A percentile compares a stretch with the other conserved stretches of the same genome.
These are phyloP conservation scores for Exidia glandulosa DNA, from an alignment of 768 basidiomycete genomes.

Conservation along the genomic window DNA sequence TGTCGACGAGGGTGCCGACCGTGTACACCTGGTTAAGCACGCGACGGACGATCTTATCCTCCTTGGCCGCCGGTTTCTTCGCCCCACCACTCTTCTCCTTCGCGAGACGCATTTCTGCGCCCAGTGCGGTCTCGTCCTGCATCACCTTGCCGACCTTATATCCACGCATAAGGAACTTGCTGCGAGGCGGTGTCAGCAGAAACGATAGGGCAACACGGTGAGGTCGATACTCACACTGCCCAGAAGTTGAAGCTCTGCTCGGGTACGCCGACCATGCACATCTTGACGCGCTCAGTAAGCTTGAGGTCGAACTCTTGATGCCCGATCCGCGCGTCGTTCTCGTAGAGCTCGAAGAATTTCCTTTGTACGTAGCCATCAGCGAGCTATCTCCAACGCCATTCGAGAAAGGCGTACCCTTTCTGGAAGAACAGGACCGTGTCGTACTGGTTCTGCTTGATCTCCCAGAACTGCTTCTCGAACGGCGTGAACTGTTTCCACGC, in stretches of 20 bases:
- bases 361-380: conserved; percentile 21
- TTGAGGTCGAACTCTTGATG: conserved; percentile 95
- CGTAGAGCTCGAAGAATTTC: conserved; percentile 75
- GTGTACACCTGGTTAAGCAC: conserved; percentile 95
- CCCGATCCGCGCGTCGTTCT: conserved; percentile 88
- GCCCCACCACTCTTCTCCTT: conserved; percentile 25
- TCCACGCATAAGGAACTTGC: conserved; percentile 68
- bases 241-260: conserved; percentile 89
- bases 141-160: conserved; percentile 96
- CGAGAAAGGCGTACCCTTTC: conserved; percentile 62
- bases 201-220: background rate
- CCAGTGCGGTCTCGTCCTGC: conserved; percentile 93
- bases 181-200: conserved; percentile 16
- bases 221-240: conserved; percentile 54
- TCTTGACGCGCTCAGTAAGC: conserved; percentile 84
- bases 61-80: conserved; percentile 33
- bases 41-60: conserved; percentile 81
- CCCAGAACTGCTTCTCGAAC: conserved; percentile 91
- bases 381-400: background rate
- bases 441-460: conserved; percentile 95
- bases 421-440: conserved; percentile 98
- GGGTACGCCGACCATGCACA: conserved; percentile 99
- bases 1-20: conserved; percentile 90
- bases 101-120: conserved; percentile 89
- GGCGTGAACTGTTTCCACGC: conserved; percentile 83